Percentiles rank a stretch among this genome's conserved stretches.
phyloP scores from a whole-genome alignment of 768 basidiomycete species.

The Suillus spraguei region DNA sequence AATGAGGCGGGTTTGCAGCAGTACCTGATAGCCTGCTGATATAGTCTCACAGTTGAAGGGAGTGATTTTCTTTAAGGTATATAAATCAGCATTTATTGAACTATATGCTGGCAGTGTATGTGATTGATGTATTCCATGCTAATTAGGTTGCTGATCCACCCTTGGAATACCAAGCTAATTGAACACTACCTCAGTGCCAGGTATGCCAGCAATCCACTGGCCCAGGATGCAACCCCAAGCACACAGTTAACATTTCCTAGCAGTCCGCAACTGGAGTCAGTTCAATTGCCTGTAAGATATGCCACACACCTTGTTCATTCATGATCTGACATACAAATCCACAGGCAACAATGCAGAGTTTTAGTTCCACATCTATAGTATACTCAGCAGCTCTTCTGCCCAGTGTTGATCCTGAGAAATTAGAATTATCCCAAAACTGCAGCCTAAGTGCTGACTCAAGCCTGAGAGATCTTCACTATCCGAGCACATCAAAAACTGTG shows the following conservation, averaged over 20 bases:
- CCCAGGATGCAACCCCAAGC: neutral
- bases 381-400: neutral
- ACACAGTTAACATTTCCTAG: neutral
- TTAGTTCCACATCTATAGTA: neutral
- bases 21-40: too few species aligned
- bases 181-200: neutral
- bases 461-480: constrained; percentile 18
- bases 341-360: neutral
- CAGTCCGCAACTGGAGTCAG: neutral
- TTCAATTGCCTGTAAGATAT: neutral
- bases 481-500: constrained; percentile 29
- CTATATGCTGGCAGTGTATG: too few species aligned
- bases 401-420: neutral
- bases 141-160: too few species aligned
- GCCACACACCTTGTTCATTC: neutral
- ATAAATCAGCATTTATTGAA: too few species aligned
- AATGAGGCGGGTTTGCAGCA: too few species aligned
- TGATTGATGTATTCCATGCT: too few species aligned
- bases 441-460: constrained; percentile 28
- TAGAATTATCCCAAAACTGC: constrained; percentile 16
- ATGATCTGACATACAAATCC: neutral
- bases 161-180: too few species aligned
- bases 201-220: neutral
- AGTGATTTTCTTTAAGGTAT: too few species aligned
- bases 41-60: too few species aligned